phyloP scores from a whole-genome alignment of 2,329 filamentous ascomycete genomes.

The Thielaviopsis ethacetica region DNA sequence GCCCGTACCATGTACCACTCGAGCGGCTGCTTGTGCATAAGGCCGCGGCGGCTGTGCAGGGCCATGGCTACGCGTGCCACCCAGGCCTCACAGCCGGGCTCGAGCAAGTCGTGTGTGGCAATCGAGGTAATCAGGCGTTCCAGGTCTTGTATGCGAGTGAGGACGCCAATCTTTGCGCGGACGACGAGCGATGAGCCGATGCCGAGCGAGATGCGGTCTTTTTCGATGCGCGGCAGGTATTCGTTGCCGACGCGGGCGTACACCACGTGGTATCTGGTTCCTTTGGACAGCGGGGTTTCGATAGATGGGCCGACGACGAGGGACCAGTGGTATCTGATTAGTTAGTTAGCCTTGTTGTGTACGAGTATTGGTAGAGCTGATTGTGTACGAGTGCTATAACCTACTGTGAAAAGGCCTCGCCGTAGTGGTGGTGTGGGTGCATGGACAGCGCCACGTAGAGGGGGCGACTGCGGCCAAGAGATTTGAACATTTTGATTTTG shows the following conservation, averaged over 20 bases:
- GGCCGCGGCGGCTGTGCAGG: conserved; percentile 1
- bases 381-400: no score
- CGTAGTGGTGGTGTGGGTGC: conserved; percentile 7
- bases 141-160: conserved; percentile 7
- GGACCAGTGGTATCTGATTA: conserved; percentile 9
- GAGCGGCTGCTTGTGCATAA: conserved; percentile 1
- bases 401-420: conserved; percentile 9
- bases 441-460: conserved; percentile 11
- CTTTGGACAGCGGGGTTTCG: conserved; percentile 10
- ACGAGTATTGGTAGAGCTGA: no score
- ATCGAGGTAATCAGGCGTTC: conserved; percentile 8
- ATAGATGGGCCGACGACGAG: conserved; percentile 7
- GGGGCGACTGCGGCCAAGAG: conserved; percentile 2
- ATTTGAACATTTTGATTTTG: not conserved
- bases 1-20: conserved; percentile 9
- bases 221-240: conserved; percentile 8
- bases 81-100: conserved; percentile 9
- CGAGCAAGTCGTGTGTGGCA: conserved; percentile 2
- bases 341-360: not conserved
- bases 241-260: conserved; percentile 1
- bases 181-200: conserved; percentile 7
- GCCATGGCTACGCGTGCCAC: conserved; percentile 7
- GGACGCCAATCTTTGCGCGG: conserved; percentile 6
- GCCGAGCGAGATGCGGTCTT: conserved; percentile 9
- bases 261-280: conserved; percentile 9